These are phyloP conservation scores for Arachnomyces sp. DNA, from an alignment of 2,329 filamentous ascomycete species.

Conservation along the genomic window DNA sequence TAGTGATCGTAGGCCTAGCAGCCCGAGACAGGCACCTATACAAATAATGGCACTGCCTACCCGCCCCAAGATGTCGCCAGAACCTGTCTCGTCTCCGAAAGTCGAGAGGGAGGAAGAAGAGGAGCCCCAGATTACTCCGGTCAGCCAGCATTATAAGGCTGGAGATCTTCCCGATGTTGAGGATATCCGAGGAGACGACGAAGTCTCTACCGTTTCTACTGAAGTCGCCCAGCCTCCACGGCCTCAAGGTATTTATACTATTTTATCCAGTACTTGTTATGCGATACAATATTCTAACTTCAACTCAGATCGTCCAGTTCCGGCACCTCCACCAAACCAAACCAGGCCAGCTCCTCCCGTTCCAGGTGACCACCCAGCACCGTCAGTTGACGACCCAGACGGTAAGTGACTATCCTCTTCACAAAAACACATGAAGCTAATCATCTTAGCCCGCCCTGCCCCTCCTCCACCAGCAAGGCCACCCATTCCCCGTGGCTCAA, in stretches of 20 bases:
- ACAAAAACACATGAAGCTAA: not conserved
- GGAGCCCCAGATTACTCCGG: constrained; percentile 31
- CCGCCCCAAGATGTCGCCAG: constrained; percentile 44
- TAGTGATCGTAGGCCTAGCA: constrained; percentile 20
- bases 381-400: constrained; percentile 38
- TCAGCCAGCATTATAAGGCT: constrained; percentile 35
- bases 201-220: too few relatives aligned
- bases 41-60: constrained; percentile 61
- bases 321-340: constrained; percentile 35
- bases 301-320: constrained; percentile 35
- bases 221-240: constrained; percentile 32
- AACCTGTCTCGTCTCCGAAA: constrained; percentile 37
- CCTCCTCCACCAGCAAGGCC: constrained; percentile 47
- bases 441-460: constrained; percentile 51
- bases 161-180: constrained; percentile 49
- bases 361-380: constrained; percentile 26
- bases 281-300: not conserved
- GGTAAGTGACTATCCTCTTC: constrained; percentile 42
- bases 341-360: constrained; percentile 30
- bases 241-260: constrained; percentile 43
- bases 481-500: constrained; percentile 59
- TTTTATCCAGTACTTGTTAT: constrained; percentile 5
- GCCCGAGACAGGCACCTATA: constrained; percentile 32
- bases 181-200: constrained; percentile 33
- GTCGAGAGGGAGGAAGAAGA: constrained; percentile 45